Evolutionary conservation across 768 basidiomycete genomes (phyloP).

Genomic region (Crepidotus variabilis): DNA sequence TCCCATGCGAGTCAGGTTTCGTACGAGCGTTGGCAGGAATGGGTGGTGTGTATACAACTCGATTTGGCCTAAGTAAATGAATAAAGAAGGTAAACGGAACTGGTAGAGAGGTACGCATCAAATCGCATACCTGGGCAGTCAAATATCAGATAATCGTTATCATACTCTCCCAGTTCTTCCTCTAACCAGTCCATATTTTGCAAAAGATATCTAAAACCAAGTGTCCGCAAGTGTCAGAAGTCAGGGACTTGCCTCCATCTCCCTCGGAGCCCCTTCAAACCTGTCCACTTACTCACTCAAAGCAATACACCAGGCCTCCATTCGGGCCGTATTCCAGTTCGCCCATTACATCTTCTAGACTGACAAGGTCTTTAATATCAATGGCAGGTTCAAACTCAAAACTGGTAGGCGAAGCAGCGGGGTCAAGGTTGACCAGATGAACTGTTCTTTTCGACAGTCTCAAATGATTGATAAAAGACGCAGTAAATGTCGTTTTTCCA

Average conservation of each 20-base stretch:
- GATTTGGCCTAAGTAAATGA: slow-evolving; percentile 76
- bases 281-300: slow-evolving; percentile 83
- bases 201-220: slow-evolving; percentile 72
- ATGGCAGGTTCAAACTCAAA: slow-evolving; percentile 92
- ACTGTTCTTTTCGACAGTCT: slow-evolving; percentile 75
- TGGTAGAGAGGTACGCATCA: neutral
- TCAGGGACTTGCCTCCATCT: neutral
- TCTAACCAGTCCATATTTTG: slow-evolving; percentile 99
- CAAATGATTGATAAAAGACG: slow-evolving; percentile 86
- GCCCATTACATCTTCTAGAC: slow-evolving; percentile 91
- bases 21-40: slow-evolving; percentile 88
- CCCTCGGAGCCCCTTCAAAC: neutral
- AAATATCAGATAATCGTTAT: slow-evolving; percentile 92
- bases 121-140: slow-evolving; percentile 77
- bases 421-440: slow-evolving; percentile 96
- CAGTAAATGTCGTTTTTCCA: slow-evolving; percentile 94
- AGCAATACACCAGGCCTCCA: slow-evolving; percentile 96
- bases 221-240: neutral
- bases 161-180: slow-evolving; percentile 91
- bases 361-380: slow-evolving; percentile 92
- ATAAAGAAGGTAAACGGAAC: neutral
- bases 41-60: slow-evolving; percentile 99
- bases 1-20: slow-evolving; percentile 67
- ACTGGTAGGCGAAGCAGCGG: slow-evolving; percentile 80
- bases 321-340: slow-evolving; percentile 96